Base-by-base conservation (phyloP, 73 alveolate genomes). In the Symbiodinium natans region DNA sequence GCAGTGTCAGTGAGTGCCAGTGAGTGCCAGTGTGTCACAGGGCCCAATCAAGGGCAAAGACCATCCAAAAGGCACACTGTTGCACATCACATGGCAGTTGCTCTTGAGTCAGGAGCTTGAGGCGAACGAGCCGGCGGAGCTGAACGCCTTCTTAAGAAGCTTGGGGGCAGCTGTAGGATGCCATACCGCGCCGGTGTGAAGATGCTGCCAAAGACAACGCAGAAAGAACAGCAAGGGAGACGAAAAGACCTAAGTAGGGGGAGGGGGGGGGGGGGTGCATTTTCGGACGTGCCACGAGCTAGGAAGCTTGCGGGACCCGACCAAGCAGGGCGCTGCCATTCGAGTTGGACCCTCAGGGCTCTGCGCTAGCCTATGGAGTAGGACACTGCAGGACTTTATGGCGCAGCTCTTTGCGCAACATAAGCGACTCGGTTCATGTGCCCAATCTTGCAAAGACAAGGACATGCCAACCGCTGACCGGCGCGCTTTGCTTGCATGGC, bases 401-500 rank as follows among this genome's bases (percentile, higher is more conserved):
- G 75, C 75, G 17, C 27, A 21, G 27, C 27, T 56, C 75, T 56
- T 21, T 56, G 27, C 27, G 75, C 17, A 56, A 56, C 1, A 56
- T 56, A 29, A 21, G 27, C 75, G 31, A 56, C 1, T 2, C 17
- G 0, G 17, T 21, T 56, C 27, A 56, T 21, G 31, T 0, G 17
- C 75, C 17, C 27, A 21, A 56, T 56, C 17, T 56, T 29, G 3
- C 27, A 21, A 25, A 25, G 83, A 27, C 87, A 80, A 88, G 95
- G 95, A 43, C 42, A 59, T 88, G 95, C 29, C 95, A 29, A 54
- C 86, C 8, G 95, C 95, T 3, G 95, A 88, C 36, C 95, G 95
- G 71, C 41, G 68, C 42, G 95, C 95, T 27, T 83, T 88, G 43
- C 15, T 34, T 11, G 86, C 73, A 21, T 88, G 95, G 95, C 34